Conservation (phyloP, 169 alveolate genomes). For the Eimeria tenella region DNA sequence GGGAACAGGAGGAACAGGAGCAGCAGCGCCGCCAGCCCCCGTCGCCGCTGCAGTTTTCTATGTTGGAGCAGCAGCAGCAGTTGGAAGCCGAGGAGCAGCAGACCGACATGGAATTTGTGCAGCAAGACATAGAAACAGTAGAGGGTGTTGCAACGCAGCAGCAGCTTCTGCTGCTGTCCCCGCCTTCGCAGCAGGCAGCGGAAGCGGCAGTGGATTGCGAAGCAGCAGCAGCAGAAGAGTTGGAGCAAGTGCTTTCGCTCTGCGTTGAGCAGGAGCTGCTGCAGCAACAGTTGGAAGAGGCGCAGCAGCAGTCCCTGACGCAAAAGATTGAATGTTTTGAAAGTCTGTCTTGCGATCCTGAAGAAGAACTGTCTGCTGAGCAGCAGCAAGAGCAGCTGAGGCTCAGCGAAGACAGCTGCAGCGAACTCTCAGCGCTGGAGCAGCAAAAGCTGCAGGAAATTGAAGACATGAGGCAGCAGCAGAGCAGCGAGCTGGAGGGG, state of each 20-base stretch:
- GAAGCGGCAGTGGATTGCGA: slow-evolving; percentile 15
- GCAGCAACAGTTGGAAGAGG: slow-evolving; percentile 24
- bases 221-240: neutral
- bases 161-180: neutral
- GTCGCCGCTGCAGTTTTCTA: neutral
- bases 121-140: neutral
- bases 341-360: neutral
- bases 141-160: neutral
- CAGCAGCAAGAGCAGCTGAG: neutral
- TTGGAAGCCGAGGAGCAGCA: neutral
- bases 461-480: slow-evolving; percentile 3
- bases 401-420: neutral
- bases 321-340: neutral
- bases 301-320: neutral
- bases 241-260: neutral
- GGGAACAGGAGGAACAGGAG: slow-evolving; percentile 1
- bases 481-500: slow-evolving; percentile 1
- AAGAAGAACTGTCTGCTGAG: neutral
- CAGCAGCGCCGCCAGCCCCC: neutral
- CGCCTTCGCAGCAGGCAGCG: neutral
- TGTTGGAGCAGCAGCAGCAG: slow-evolving; percentile 45
- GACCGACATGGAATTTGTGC: neutral
- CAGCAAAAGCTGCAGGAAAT: slow-evolving; percentile 24
- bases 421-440: neutral
- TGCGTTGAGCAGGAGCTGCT: slow-evolving; percentile 19